Conservation (phyloP, 129 eudicot species). For the Pseudognaphalium luteoalbum region DNA sequence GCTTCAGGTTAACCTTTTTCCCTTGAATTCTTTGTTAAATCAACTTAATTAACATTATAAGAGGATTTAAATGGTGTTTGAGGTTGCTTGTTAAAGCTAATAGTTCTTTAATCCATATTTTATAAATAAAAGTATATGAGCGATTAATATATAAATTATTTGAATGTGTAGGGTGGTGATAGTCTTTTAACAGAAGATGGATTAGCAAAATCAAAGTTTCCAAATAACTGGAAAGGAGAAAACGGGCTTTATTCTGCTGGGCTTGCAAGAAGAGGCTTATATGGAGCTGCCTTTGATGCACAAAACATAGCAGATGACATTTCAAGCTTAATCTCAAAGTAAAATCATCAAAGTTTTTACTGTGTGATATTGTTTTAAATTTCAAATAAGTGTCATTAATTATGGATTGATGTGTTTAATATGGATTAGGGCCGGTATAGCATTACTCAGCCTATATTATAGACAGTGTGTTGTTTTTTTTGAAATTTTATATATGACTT, state of each 20-base stretch:
- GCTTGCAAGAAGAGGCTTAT: constrained; percentile 62
- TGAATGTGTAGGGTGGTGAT: constrained; percentile 52
- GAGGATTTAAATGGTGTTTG: not conserved
- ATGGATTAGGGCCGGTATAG: too few species aligned
- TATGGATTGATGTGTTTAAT: too few species aligned
- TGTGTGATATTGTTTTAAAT: not conserved
- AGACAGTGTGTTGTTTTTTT: too few species aligned
- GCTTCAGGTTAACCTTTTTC: constrained; percentile 52
- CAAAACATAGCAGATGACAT: constrained; percentile 46
- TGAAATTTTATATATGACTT: too few species aligned
- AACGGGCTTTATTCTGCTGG: constrained; percentile 82
- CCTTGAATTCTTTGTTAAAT: not conserved
- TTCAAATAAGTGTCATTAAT: too few species aligned
- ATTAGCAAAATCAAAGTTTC: constrained; percentile 51
- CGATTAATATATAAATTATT: too few species aligned
- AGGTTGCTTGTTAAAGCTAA: too few species aligned
- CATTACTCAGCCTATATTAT: too few species aligned
- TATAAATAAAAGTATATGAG: too few species aligned
- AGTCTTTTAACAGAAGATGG: constrained; percentile 65
- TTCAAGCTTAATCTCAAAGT: constrained; percentile 18
- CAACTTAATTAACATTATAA: not conserved
- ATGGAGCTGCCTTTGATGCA: constrained; percentile 65
- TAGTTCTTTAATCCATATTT: too few species aligned
- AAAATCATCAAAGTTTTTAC: not conserved
- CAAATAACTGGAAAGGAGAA: constrained; percentile 84